Evolutionary conservation across 371 early-diverging fungal genomes (phyloP), one percentile per base, ranked within the genome.

Genomic region (Mucor racemosus): DNA sequence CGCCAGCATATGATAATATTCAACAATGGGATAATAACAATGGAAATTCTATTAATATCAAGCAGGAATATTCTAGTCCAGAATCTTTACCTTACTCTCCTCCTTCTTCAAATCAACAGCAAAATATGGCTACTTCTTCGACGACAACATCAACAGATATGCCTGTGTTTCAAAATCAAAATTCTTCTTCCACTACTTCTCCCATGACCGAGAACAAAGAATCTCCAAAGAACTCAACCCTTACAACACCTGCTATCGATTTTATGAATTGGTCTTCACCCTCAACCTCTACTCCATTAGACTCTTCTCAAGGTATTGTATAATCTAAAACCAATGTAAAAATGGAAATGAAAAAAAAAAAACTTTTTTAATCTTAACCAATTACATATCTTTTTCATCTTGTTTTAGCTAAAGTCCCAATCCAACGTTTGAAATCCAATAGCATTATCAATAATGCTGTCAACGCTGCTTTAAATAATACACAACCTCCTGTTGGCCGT

Each of bases 381-480:
- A 68, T 41, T 8, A 64, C 56, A 26, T 26, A 64, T 17, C 44
- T 38, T 6, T 54, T 39, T 19, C 19, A 21, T 26, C 39, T 15
- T 19, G 33, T 15, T 46, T 17, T 68, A 77, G 77, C 65, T 41
- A 81, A 81, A 68, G 62, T 81, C 2, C 76, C 81, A 5, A 80
- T 80, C 46, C 76, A 80, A 50, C 61, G 81, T 15, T 67, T 80
- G 26, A 53, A 26, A 3, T 26, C 53, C 6, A 3, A 9, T 31
- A 53, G 31, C 6, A 50, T 8, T 21, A 54, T 26, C 33, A 54
- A 0, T 26, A 26, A 11, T 15, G 34, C 54, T 4, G 54, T 26
- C 14, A 7, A 19, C 13, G 33, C 54, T 31, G 13, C 34, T 34
- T 14, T 26, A 3, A 33, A 54, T 35, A 17, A 19, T n/a, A 35